Evolutionary conservation across 176 grass and related monocot genomes (phyloP), one percentile per base, ranked within the genome.

Genomic region (Panicum miliaceum): DNA sequence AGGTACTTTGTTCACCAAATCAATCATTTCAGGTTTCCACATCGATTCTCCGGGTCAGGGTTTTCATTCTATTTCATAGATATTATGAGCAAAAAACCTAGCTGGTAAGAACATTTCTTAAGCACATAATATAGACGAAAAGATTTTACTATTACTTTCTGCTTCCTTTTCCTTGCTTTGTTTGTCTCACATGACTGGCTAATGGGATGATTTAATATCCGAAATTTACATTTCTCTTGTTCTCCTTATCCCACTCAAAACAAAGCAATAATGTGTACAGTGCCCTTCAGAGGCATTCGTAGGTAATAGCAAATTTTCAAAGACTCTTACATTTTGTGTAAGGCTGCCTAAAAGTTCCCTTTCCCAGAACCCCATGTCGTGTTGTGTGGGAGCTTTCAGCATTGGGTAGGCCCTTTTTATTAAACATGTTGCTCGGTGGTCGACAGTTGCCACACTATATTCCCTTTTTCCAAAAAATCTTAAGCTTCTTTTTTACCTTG

Each of bases 1-100:
- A 82, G 92, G 92, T 94, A 87, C 45, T 87, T 78, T 43, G 5
- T 72, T 37, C 26, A 18, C 65, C 45, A 46, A 79, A 77, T 76
- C 51, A 75, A 80, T 16, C 63, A 59, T 76, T 60, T 68, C 23
- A 54, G 23, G 34, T 65, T 82, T 59, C 15, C n/a, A 71, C 53
- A 81, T 77, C 70, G 38, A 68, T 82, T 38, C 26, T 82, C 37
- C 26, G 45, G 52, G 25, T 63, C 47, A 72, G 37, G 8, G 51
- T 82, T 43, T 86, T 40, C 83, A 89, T 79, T 4, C 63, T 46
- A 76, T 76, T 81, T 27, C 41, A 34, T 61, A 48, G 82, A 63
- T 26, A 81, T 69, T 73, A 63, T 45, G 73, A 60, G 51, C 75
- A 53, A 59, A 12, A 27, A 46, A 45, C 56, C 23, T 47, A 64